Evolutionary conservation across 139 green algal genomes (phyloP).

Genomic region (Limnomonas spitsbergensis): DNA sequence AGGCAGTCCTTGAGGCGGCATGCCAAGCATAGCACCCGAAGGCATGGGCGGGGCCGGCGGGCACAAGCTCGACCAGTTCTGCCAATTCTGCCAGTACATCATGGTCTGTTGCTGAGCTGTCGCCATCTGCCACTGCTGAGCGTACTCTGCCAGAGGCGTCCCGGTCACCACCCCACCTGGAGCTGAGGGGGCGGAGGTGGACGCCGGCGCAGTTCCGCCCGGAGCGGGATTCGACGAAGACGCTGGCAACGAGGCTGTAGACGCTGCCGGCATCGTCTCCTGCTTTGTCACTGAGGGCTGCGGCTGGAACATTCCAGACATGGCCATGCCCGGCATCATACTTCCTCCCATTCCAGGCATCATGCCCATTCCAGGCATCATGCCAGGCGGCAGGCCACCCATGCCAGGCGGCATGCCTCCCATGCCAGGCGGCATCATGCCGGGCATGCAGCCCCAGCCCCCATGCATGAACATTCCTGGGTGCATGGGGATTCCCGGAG

Average conservation of each 20-base stretch:
- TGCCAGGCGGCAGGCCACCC: not conserved
- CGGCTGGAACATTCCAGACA: too few relatives aligned
- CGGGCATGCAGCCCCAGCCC: not conserved
- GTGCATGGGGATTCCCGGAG: not conserved
- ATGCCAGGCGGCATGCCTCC: not conserved
- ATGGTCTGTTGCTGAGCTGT: constrained; percentile 44
- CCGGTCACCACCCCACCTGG: constrained; percentile 27
- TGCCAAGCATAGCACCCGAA: not conserved
- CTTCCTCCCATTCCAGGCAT: not conserved
- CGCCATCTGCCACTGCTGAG: constrained; percentile 50
- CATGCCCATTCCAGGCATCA: not conserved
- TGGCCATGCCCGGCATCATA: constrained; percentile 7
- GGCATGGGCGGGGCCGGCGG: too few relatives aligned
- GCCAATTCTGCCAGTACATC: constrained; percentile 43
- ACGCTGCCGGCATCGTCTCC: too few relatives aligned
- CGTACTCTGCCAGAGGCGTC: constrained; percentile 40
- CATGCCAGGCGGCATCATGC: constrained; percentile 2
- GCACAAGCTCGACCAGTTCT: constrained; percentile 35
- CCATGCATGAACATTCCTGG: not conserved
- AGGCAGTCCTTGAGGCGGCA: not conserved
- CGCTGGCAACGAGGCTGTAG: not conserved
- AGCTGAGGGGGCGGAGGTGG: not conserved
- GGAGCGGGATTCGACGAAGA: not conserved
- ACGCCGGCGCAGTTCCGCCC: not conserved
- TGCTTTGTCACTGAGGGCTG: too few relatives aligned